Conservation (phyloP, 208 protist species). For the Leishmania lainsoni region DNA sequence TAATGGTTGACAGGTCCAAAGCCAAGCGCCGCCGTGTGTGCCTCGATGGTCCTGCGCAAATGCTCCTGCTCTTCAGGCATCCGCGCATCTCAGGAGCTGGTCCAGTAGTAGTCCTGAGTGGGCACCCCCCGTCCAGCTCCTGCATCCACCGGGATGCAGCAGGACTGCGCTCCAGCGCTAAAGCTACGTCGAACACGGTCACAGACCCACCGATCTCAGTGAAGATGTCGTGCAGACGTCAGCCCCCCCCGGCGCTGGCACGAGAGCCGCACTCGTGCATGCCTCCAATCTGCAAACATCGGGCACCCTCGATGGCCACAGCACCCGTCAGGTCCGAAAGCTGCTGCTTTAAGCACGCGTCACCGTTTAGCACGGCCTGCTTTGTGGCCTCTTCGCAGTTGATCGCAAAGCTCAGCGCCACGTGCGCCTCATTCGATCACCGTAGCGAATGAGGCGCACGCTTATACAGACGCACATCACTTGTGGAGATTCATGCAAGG, state of each 20-base stretch:
- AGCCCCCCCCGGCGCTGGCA: constrained; percentile 24
- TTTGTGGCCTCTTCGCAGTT: constrained; percentile 38
- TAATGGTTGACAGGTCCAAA: constrained; percentile 29
- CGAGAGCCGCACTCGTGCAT: constrained; percentile 51
- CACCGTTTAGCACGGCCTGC: constrained; percentile 34
- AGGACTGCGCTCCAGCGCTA: constrained; percentile 31
- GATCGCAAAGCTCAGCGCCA: constrained; percentile 41
- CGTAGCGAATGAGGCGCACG: constrained; percentile 41
- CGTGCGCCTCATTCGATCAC: constrained; percentile 18
- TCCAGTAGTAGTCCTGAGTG: constrained; percentile 41
- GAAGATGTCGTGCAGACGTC: constrained; percentile 35
- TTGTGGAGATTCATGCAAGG: not conserved
- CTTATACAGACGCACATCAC: constrained; percentile 20
- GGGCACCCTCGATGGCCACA: constrained; percentile 12
- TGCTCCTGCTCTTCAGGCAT: constrained; percentile 16
- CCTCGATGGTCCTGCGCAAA: constrained; percentile 13
- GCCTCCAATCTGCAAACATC: constrained; percentile 38
- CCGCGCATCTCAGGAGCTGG: constrained; percentile 26
- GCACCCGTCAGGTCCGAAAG: constrained; percentile 39
- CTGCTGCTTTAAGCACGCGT: constrained; percentile 27
- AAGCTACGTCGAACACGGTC: constrained; percentile 39
- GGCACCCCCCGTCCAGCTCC: constrained; percentile 28
- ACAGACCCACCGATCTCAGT: constrained; percentile 15
- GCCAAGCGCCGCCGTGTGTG: constrained; percentile 24
- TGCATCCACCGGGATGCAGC: constrained; percentile 26